These are phyloP conservation scores for Asterophora parasitica DNA, from an alignment of 768 basidiomycete species.

Conservation along the genomic window DNA sequence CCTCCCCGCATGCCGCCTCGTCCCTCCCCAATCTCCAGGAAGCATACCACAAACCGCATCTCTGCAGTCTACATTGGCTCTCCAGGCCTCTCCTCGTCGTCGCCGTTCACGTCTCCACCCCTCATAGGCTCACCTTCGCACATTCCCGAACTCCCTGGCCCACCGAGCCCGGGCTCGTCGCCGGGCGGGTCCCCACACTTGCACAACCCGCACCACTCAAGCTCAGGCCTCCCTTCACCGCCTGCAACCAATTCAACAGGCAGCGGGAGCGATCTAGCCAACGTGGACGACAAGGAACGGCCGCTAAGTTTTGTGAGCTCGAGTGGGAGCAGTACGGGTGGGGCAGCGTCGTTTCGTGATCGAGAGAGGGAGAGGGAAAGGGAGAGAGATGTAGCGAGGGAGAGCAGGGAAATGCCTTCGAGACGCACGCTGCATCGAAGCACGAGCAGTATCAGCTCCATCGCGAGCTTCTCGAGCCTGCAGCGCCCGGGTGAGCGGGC, in stretches of 20 bases:
- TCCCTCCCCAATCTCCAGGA: slow-evolving; percentile 22
- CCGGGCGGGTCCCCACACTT: no score
- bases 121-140: slow-evolving; percentile 22
- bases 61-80: slow-evolving; percentile 41
- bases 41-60: slow-evolving; percentile 29
- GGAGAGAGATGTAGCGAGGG: no score
- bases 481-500: background rate
- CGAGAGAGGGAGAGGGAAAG: no score
- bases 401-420: no score
- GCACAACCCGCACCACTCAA: slow-evolving; percentile 42
- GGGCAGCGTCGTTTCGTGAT: no score
- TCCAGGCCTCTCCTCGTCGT: slow-evolving; percentile 20
- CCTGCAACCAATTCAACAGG: slow-evolving; percentile 85
- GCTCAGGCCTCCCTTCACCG: slow-evolving; percentile 75
- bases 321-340: slow-evolving; percentile 24
- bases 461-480: slow-evolving; percentile 4
- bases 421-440: slow-evolving; percentile 7
- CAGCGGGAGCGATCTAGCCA: slow-evolving; percentile 61
- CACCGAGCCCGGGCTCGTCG: slow-evolving; percentile 52
- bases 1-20: slow-evolving; percentile 33
- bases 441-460: slow-evolving; percentile 14
- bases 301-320: slow-evolving; percentile 25
- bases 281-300: slow-evolving; percentile 22
- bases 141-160: slow-evolving; percentile 68
- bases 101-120: slow-evolving; percentile 22